phyloP scores from a whole-genome alignment of 306 rosid genomes.

The Erythrophleum fordii region DNA sequence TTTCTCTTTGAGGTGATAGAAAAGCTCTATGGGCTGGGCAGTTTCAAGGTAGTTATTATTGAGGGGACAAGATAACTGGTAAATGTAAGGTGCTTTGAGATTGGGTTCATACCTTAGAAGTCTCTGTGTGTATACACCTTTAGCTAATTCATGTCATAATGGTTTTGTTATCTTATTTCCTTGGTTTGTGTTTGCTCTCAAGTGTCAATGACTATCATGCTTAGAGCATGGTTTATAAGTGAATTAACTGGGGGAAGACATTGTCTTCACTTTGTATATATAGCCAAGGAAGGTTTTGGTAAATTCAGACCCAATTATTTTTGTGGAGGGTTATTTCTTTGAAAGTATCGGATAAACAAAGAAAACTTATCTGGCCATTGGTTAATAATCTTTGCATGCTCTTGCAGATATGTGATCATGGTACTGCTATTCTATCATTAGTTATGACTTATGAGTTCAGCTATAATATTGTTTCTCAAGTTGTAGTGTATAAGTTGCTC shows the following conservation, averaged over 20 bases:
- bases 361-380: slow-evolving; percentile 9
- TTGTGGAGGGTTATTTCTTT: neutral
- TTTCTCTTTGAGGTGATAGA: neutral
- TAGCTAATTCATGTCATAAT: neutral
- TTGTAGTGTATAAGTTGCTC: neutral
- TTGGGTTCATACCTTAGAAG: neutral
- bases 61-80: neutral
- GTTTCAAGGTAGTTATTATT: neutral
- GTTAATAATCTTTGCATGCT: neutral
- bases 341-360: neutral
- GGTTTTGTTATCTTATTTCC: neutral
- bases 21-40: neutral
- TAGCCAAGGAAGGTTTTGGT: neutral
- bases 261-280: neutral
- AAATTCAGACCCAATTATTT: neutral
- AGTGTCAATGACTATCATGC: neutral
- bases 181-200: neutral
- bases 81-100: neutral
- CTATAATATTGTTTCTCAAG: neutral
- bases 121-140: neutral
- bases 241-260: neutral
- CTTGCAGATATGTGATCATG: neutral
- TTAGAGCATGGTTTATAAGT: neutral
- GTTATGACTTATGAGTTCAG: neutral
- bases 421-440: neutral